phyloP scores from a whole-genome alignment of 192 early-diverging fungal genomes.

The Coemansia biformis region DNA sequence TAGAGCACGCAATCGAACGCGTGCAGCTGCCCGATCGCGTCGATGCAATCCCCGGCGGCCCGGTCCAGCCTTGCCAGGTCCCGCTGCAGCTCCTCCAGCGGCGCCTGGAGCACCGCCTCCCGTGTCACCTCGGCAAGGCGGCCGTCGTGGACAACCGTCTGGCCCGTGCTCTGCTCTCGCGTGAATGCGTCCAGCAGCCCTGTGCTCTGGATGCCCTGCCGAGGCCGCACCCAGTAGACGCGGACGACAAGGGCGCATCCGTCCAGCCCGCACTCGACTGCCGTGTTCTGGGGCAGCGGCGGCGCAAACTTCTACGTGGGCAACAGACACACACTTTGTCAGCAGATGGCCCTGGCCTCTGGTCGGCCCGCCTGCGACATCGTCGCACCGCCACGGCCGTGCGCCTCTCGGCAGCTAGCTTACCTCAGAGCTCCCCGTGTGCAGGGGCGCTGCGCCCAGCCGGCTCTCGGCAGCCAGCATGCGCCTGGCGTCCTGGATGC shows the following conservation, averaged over 20 bases:
- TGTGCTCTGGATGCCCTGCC: slow-evolving; percentile 17
- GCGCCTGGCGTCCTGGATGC: slow-evolving; percentile 13
- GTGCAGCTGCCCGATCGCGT: slow-evolving; percentile 36
- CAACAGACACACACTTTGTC: not conserved
- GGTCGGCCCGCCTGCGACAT: too few relatives aligned
- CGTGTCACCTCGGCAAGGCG: slow-evolving; percentile 35
- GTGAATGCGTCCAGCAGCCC: slow-evolving; percentile 43
- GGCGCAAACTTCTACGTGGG: slow-evolving; percentile 40
- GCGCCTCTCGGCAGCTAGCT: too few relatives aligned
- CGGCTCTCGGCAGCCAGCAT: slow-evolving; percentile 13
- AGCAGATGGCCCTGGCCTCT: not conserved
- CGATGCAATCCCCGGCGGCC: slow-evolving; percentile 21
- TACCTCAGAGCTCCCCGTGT: slow-evolving; percentile 21
- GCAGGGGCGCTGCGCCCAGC: slow-evolving; percentile 27
- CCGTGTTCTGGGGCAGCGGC: slow-evolving; percentile 36
- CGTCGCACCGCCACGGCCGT: too few relatives aligned
- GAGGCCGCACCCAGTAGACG: slow-evolving; percentile 36
- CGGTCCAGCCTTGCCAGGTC: slow-evolving; percentile 14
- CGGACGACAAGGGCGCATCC: slow-evolving; percentile 14
- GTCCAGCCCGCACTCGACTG: slow-evolving; percentile 26
- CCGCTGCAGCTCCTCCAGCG: slow-evolving; percentile 5
- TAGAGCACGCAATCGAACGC: slow-evolving; percentile 21
- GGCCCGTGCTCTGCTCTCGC: slow-evolving; percentile 26
- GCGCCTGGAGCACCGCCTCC: slow-evolving; percentile 23
- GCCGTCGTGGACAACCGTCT: slow-evolving; percentile 35